These are phyloP conservation scores for Teunomyces aglyptinius DNA, from an alignment of 805 yeast genomes.

Conservation along the genomic window DNA sequence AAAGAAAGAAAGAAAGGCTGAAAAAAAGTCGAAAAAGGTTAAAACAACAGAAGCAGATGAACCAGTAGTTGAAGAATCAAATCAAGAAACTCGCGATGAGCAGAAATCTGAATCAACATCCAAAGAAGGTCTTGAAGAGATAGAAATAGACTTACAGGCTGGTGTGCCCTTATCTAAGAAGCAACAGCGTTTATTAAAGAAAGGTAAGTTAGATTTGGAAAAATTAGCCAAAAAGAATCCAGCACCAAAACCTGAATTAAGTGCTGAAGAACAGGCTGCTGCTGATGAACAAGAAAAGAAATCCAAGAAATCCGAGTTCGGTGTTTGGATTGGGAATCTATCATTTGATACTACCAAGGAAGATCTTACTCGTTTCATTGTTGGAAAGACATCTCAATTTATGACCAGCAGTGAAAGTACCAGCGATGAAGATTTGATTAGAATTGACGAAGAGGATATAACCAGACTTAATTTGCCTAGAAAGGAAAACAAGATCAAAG, in stretches of 20 bases:
- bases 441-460: slow-evolving; percentile 57
- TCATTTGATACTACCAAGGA: slow-evolving; percentile 80
- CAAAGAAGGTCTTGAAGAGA: slow-evolving; percentile 55
- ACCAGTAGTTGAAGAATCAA: slow-evolving; percentile 11
- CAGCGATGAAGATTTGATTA: slow-evolving; percentile 22
- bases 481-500: slow-evolving; percentile 64
- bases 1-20: slow-evolving; percentile 23
- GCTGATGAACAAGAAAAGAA: slow-evolving; percentile 27
- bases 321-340: slow-evolving; percentile 94
- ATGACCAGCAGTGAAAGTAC: slow-evolving; percentile 14
- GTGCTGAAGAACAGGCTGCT: slow-evolving; percentile 28
- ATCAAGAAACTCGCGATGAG: slow-evolving; percentile 9
- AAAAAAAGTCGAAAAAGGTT: slow-evolving; percentile 31
- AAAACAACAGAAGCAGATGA: slow-evolving; percentile 7
- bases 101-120: slow-evolving; percentile 27
- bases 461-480: slow-evolving; percentile 80
- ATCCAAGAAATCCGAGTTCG: slow-evolving; percentile 51
- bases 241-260: slow-evolving; percentile 36
- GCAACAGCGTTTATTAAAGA: slow-evolving; percentile 64
- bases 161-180: slow-evolving; percentile 87
- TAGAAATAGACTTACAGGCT: slow-evolving; percentile 65
- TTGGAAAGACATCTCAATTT: slow-evolving; percentile 51
- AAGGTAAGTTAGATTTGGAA: slow-evolving; percentile 69
- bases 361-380: slow-evolving; percentile 64
- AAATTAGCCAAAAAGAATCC: slow-evolving; percentile 46